A percentile compares a stretch with the other conserved stretches of the same genome.
Evolutionary conservation across 371 early-diverging fungal species (phyloP).

Genomic region (Nosema muscidifuracis): DNA sequence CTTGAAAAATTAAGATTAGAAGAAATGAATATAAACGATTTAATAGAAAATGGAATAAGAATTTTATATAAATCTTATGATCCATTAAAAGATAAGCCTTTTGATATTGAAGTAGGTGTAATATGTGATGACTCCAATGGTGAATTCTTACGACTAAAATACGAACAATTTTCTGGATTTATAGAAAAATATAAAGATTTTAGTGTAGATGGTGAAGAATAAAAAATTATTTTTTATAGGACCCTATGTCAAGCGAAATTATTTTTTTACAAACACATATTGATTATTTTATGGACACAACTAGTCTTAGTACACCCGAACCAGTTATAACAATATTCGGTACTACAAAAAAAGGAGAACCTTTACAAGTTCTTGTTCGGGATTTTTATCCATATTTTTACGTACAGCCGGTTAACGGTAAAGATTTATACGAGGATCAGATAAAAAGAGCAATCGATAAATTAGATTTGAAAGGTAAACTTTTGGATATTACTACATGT

Average conservation of each 20-base stretch:
- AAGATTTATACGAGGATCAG: constrained; percentile 67
- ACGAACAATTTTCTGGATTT: constrained; percentile 23
- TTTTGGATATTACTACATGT: constrained; percentile 66
- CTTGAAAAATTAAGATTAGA: constrained; percentile 60
- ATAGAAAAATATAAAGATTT: constrained; percentile 55
- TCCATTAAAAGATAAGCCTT: constrained; percentile 58
- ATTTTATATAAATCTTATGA: constrained; percentile 59
- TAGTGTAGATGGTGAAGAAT: constrained; percentile 46
- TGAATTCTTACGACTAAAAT: constrained; percentile 37
- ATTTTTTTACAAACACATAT: constrained; percentile 55
- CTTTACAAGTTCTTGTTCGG: constrained; percentile 78
- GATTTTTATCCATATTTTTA: constrained; percentile 90
- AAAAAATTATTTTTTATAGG: neutral
- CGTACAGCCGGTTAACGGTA: constrained; percentile 63
- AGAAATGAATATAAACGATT: constrained; percentile 38
- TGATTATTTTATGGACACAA: constrained; percentile 40
- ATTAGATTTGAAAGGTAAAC: constrained; percentile 31
- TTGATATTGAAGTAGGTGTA: constrained; percentile 57
- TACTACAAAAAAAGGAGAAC: constrained; percentile 67
- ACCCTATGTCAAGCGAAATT: constrained; percentile 35
- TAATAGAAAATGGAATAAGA: constrained; percentile 54
- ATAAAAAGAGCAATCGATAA: constrained; percentile 15
- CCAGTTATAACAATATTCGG: constrained; percentile 57
- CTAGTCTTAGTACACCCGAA: neutral
- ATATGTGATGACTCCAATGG: constrained; percentile 27